These are phyloP conservation scores for Luzula sylvatica DNA, from an alignment of 176 grass and related monocot species.

Conservation along the genomic window DNA sequence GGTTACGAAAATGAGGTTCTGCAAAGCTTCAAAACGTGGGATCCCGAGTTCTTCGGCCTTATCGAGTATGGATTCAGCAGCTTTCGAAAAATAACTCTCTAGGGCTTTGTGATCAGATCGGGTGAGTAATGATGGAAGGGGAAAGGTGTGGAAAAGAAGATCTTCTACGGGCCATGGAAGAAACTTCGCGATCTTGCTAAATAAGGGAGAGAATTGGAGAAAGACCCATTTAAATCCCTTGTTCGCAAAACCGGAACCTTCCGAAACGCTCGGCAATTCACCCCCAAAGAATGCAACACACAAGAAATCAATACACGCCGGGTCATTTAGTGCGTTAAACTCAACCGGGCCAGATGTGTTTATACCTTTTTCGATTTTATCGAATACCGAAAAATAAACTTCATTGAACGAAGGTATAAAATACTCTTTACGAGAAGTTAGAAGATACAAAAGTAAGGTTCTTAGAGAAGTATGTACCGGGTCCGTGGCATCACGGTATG, in stretches of 20 bases:
- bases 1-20: conserved; percentile 27
- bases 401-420: conserved; percentile 16
- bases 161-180: conserved; percentile 19
- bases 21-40: conserved; percentile 12
- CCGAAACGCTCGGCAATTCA: background rate
- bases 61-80: conserved; percentile 5
- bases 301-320: conserved; percentile 17
- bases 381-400: conserved; percentile 14
- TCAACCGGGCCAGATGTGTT: conserved; percentile 15
- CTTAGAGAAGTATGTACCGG: conserved; percentile 13
- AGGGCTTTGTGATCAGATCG: conserved; percentile 10
- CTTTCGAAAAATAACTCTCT: conserved; percentile 11
- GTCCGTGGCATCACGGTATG: conserved; percentile 28
- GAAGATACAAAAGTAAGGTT: conserved; percentile 17
- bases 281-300: background rate
- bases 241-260: background rate
- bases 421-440: conserved; percentile 10
- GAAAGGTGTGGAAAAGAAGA: conserved; percentile 19
- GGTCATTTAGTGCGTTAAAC: conserved; percentile 24
- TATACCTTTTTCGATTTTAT: conserved; percentile 12
- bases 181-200: background rate
- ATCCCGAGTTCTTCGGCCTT: conserved; percentile 5
- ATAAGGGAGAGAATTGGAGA: conserved; percentile 15
- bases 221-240: conserved; percentile 15
- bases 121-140: conserved; percentile 2